phyloP scores from a whole-genome alignment of 2,329 filamentous ascomycete species.

The Colletotrichum spaethianum region DNA sequence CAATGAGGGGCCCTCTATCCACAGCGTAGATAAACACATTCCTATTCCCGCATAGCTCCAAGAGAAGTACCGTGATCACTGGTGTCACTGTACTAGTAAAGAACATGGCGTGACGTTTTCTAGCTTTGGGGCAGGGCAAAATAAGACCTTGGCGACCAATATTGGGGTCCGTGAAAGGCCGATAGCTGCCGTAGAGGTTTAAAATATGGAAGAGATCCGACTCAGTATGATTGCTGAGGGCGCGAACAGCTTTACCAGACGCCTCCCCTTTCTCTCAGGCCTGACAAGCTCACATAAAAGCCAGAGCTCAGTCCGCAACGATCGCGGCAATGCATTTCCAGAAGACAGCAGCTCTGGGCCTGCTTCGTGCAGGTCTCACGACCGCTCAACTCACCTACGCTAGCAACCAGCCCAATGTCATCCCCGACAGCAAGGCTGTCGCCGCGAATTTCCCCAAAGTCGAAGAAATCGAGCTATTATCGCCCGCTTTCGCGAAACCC shows the following conservation, averaged over 20 bases:
- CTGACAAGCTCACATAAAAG: not conserved
- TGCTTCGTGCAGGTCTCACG: slow-evolving; percentile 43
- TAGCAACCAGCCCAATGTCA: slow-evolving; percentile 45
- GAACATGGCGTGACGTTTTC: slow-evolving; percentile 22
- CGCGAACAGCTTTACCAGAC: too few species aligned
- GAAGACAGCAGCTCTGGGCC: slow-evolving; percentile 16
- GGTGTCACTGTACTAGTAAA: not conserved
- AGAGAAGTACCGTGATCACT: slow-evolving; percentile 8
- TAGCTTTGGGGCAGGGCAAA: not conserved
- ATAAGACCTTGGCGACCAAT: slow-evolving; percentile 25
- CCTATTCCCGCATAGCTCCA: slow-evolving; percentile 33
- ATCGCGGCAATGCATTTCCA: slow-evolving; percentile 20
- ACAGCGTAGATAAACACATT: slow-evolving; percentile 28
- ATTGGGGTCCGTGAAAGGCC: not conserved
- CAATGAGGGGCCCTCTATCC: slow-evolving; percentile 28
- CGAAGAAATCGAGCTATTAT: slow-evolving; percentile 43
- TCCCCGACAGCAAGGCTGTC: slow-evolving; percentile 44
- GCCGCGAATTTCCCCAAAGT: slow-evolving; percentile 40
- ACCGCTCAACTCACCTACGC: slow-evolving; percentile 45
- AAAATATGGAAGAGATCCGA: not conserved
- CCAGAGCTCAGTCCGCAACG: not conserved
- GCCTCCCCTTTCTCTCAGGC: not conserved
- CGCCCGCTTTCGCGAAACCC: slow-evolving; percentile 45
- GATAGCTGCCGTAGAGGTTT: not conserved
- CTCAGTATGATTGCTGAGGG: not conserved